Percentiles rank a stretch among this genome's conserved stretches.
Evolutionary conservation across 192 early-diverging fungal genomes (phyloP).

Genomic region (Dissophora ornata): DNA sequence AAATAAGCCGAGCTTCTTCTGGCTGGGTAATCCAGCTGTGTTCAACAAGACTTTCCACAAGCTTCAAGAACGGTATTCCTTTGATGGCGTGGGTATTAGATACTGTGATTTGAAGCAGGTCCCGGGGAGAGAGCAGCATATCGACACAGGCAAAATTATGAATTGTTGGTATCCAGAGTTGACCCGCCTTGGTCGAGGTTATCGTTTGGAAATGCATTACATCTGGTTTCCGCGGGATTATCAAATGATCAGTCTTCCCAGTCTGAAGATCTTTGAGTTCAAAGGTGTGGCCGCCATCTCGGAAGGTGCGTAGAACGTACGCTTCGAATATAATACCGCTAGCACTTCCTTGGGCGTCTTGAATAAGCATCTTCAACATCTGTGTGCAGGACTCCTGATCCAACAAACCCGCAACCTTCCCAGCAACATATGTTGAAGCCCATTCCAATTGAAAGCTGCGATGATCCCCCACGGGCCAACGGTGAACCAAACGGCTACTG

Average conservation of each 20-base stretch:
- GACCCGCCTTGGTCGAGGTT: not conserved
- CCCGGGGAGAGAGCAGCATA: slow-evolving; percentile 9
- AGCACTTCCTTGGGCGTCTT: slow-evolving; percentile 1
- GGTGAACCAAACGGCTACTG: slow-evolving; percentile 33
- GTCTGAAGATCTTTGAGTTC: slow-evolving; percentile 19
- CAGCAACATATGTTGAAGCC: slow-evolving; percentile 30
- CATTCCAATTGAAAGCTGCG: slow-evolving; percentile 16
- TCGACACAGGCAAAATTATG: slow-evolving; percentile 34
- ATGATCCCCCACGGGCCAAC: slow-evolving; percentile 28
- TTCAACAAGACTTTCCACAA: slow-evolving; percentile 15
- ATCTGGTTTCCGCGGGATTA: slow-evolving; percentile 3
- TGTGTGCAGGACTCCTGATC: slow-evolving; percentile 6
- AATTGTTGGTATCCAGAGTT: slow-evolving; percentile 24
- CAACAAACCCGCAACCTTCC: slow-evolving; percentile 9
- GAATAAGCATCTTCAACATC: slow-evolving; percentile 15
- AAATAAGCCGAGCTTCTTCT: slow-evolving; percentile 14
- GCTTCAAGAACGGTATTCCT: slow-evolving; percentile 19
- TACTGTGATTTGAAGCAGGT: slow-evolving; percentile 26
- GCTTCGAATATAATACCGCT: slow-evolving; percentile 38
- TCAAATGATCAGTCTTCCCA: not conserved
- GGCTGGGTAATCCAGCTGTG: not conserved
- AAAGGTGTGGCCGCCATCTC: slow-evolving; percentile 28
- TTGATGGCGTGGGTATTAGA: slow-evolving; percentile 20
- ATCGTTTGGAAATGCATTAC: not conserved
- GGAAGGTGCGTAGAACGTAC: slow-evolving; percentile 27